Conservation (phyloP, 257 asterid genomes). For the Nicotiana noctiflora region DNA sequence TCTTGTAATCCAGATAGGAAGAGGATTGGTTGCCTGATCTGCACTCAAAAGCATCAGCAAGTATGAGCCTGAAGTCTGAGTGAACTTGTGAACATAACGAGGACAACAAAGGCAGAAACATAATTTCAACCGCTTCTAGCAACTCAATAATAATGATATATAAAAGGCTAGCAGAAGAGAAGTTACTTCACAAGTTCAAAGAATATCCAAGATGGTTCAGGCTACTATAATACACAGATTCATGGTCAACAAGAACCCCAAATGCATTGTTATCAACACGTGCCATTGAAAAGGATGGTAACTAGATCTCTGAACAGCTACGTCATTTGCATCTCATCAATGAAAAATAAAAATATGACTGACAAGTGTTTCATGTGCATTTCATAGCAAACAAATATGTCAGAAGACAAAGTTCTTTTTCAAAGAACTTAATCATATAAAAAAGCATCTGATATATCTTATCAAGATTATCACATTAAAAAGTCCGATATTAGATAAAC, state of each 20-base stretch:
- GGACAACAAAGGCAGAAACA: not conserved
- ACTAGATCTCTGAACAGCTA: not conserved
- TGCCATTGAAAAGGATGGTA: not conserved
- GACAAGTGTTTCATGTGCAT: not conserved
- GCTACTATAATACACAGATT: not conserved
- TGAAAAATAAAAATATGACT: not conserved
- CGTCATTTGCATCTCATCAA: not conserved
- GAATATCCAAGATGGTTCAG: not conserved
- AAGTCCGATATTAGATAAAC: not conserved
- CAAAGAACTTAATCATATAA: not conserved
- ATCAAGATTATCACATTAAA: not conserved
- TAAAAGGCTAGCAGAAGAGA: not conserved
- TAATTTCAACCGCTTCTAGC: not conserved
- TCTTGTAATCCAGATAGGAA: conserved; percentile 93
- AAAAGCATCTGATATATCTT: not conserved
- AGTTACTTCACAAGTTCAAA: not conserved
- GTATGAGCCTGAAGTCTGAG: not conserved
- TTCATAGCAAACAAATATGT: not conserved
- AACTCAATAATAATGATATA: not conserved
- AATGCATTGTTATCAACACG: not conserved
- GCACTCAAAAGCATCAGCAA: conserved; percentile 22
- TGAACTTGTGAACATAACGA: not conserved
- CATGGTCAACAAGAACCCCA: not conserved
- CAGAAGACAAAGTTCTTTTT: not conserved
- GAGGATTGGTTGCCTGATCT: conserved; percentile 85